Evolutionary conservation across 495 filamentous ascomycete species (phyloP).

Genomic region (Penicillium pancosmium): DNA sequence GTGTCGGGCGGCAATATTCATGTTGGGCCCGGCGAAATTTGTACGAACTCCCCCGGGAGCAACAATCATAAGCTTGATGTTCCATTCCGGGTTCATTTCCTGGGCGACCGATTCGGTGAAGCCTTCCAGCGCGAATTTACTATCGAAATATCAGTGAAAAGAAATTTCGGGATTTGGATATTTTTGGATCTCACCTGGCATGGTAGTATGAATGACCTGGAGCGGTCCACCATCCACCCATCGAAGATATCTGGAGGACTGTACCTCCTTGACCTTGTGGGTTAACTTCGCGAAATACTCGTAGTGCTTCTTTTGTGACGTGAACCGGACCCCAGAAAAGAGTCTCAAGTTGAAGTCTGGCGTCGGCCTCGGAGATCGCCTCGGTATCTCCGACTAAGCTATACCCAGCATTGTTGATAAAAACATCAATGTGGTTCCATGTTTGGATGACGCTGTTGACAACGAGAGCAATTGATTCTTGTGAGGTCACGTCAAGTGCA

Average conservation of each 20-base stretch:
- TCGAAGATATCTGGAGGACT: constrained; percentile 55
- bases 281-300: constrained; percentile 18
- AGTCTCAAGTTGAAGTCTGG: constrained; percentile 47
- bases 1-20: constrained; percentile 20
- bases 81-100: constrained; percentile 56
- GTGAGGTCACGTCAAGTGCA: constrained; percentile 47
- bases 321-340: constrained; percentile 54
- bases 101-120: constrained; percentile 56
- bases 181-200: constrained; percentile 33
- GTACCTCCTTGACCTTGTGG: constrained; percentile 44
- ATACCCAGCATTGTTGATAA: constrained; percentile 63
- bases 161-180: neutral
- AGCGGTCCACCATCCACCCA: constrained; percentile 52
- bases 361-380: constrained; percentile 38
- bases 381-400: constrained; percentile 49
- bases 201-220: constrained; percentile 55
- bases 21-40: constrained; percentile 22
- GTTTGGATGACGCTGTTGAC: constrained; percentile 35
- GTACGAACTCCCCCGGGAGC: constrained; percentile 28
- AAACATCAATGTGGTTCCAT: constrained; percentile 54
- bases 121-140: constrained; percentile 58
- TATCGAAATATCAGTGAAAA: constrained; percentile 4
- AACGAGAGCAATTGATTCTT: constrained; percentile 41
- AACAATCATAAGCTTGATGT: constrained; percentile 28
- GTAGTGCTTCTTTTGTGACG: constrained; percentile 41